Percentiles rank a stretch among this genome's conserved stretches.
Conservation (phyloP, 2,329 filamentous ascomycete species). For the Zopfia rhizophila region DNA sequence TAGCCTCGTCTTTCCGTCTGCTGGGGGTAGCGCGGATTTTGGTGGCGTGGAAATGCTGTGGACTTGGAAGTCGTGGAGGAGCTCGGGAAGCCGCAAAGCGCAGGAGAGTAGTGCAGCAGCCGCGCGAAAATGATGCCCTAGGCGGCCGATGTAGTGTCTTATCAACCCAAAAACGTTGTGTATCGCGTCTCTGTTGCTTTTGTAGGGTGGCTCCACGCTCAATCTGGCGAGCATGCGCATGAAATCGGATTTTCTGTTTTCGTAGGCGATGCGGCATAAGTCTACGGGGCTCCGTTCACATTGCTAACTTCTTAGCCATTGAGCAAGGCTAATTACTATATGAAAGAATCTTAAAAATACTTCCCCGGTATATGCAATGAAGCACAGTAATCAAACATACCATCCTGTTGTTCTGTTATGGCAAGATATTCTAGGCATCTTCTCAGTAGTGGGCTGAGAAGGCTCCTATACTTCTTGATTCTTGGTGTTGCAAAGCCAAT, state of each 20-base stretch:
- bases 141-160: slow-evolving; percentile 58
- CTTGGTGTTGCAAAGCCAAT: slow-evolving; percentile 24
- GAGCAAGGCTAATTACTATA: slow-evolving; percentile 6
- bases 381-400: slow-evolving; percentile 15
- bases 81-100: slow-evolving; percentile 34
- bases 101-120: slow-evolving; percentile 52
- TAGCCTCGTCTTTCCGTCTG: slow-evolving; percentile 29
- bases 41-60: slow-evolving; percentile 8
- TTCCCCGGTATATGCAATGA: background rate
- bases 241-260: slow-evolving; percentile 16
- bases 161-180: slow-evolving; percentile 37
- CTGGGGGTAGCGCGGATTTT: slow-evolving; percentile 28
- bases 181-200: slow-evolving; percentile 18
- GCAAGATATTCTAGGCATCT: slow-evolving; percentile 12
- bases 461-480: slow-evolving; percentile 23
- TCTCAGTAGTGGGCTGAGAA: slow-evolving; percentile 14
- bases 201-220: slow-evolving; percentile 17
- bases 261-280: slow-evolving; percentile 22
- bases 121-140: slow-evolving; percentile 57
- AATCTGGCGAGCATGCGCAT: slow-evolving; percentile 19
- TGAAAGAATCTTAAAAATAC: background rate
- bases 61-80: slow-evolving; percentile 48
- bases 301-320: slow-evolving; percentile 14
- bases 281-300: slow-evolving; percentile 4
- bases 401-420: slow-evolving; percentile 3